Percentiles rank a stretch among this genome's conserved stretches.
Evolutionary conservation across 345 rosid species (phyloP).

Genomic region (Barbarea vulgaris): DNA sequence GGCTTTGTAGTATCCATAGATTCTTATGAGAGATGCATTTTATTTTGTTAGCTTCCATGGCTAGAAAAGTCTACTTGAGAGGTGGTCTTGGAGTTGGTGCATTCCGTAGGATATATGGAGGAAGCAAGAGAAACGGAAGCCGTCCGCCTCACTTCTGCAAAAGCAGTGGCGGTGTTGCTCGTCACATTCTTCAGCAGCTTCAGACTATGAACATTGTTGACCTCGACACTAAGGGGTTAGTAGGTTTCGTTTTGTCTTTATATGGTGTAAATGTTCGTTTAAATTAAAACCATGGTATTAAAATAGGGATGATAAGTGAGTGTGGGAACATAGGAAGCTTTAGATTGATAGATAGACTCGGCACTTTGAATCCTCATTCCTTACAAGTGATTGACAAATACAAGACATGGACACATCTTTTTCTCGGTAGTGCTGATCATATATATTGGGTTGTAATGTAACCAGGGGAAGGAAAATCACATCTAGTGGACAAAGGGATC

Average conservation of each 20-base stretch:
- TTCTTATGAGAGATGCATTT: neutral
- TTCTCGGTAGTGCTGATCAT: neutral
- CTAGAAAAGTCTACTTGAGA: neutral
- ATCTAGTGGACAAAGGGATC: constrained; percentile 82
- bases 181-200: neutral
- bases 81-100: neutral
- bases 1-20: too few relatives aligned
- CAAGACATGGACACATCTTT: neutral
- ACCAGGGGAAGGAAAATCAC: constrained; percentile 76
- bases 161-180: neutral
- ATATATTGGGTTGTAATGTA: neutral
- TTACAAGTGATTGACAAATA: neutral
- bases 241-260: too few relatives aligned
- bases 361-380: neutral
- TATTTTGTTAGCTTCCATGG: neutral
- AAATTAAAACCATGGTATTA: neutral
- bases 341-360: too few relatives aligned
- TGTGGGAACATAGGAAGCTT: too few relatives aligned
- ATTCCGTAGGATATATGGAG: neutral
- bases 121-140: neutral
- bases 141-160: neutral
- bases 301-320: too few relatives aligned
- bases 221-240: neutral
- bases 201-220: neutral
- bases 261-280: too few relatives aligned